A percentile compares a stretch with the other conserved stretches of the same genome.
Evolutionary conservation across 2,329 filamentous ascomycete species (phyloP).

Genomic region (Metarhizium anisopliae): DNA sequence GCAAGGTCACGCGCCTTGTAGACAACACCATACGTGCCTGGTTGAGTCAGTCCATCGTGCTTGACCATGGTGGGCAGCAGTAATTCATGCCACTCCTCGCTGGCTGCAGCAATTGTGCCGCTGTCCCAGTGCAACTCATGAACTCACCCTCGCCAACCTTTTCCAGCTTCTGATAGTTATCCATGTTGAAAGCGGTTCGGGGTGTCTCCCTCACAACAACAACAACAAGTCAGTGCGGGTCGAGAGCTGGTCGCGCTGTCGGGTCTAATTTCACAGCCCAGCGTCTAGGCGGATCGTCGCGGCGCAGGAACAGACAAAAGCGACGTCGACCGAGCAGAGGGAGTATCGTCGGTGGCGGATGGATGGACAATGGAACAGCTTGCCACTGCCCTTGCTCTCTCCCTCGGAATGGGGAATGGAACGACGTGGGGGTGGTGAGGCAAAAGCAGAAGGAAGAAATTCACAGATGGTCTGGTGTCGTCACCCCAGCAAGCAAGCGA

Average conservation of each 20-base stretch:
- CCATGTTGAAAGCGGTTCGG: constrained; percentile 46
- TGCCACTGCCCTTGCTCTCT: neutral
- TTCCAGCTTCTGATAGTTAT: constrained; percentile 94
- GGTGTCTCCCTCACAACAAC: neutral
- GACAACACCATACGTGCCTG: constrained; percentile 89
- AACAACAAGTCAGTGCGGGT: neutral
- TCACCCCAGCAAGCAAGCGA: constrained; percentile 4
- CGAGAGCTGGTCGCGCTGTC: neutral
- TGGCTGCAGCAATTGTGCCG: neutral
- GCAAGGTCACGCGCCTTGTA: constrained; percentile 87
- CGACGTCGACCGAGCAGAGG: no score
- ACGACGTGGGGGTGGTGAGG: constrained; percentile 1
- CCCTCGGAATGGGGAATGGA: neutral
- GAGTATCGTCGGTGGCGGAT: no score
- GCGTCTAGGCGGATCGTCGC: neutral
- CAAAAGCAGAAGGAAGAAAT: neutral
- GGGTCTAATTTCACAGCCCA: neutral
- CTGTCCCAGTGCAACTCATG: neutral
- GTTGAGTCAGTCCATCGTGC: neutral
- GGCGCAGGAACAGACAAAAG: neutral
- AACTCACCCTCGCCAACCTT: constrained; percentile 86
- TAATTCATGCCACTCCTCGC: neutral
- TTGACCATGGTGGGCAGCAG: neutral
- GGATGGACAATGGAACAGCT: neutral
- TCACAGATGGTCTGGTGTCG: neutral